A percentile compares a stretch with the other conserved stretches of the same genome.
These are phyloP conservation scores for Conticribra guillardii DNA, from an alignment of 108 stramenopile genomes.

Conservation along the genomic window DNA sequence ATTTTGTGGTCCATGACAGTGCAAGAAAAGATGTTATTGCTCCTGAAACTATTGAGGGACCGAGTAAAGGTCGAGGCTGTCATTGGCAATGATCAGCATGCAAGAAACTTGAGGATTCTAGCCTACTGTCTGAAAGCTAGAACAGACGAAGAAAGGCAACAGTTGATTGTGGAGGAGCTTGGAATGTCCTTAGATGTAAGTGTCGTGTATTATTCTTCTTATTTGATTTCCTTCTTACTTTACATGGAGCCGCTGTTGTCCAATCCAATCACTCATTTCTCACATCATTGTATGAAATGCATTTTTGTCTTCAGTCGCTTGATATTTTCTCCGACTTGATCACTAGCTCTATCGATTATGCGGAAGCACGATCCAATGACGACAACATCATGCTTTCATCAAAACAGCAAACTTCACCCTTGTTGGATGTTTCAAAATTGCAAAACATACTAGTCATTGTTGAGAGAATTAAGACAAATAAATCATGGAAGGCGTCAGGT, in stretches of 20 bases:
- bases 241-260: neutral
- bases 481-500: conserved; percentile 64
- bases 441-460: conserved; percentile 63
- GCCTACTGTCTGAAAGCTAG: conserved; percentile 74
- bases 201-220: neutral
- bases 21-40: conserved; percentile 72
- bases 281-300: neutral
- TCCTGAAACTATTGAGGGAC: conserved; percentile 77
- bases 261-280: conserved; percentile 2
- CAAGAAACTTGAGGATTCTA: conserved; percentile 73
- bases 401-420: conserved; percentile 38
- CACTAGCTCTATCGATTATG: conserved; percentile 78
- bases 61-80: conserved; percentile 87
- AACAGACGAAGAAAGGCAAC: conserved; percentile 57
- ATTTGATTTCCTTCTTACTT: neutral
- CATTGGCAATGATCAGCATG: conserved; percentile 71
- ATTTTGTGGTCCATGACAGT: conserved; percentile 46
- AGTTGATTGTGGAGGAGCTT: conserved; percentile 73
- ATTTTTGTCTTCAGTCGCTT: no score
- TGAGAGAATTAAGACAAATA: conserved; percentile 54
- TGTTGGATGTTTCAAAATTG: conserved; percentile 64
- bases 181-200: conserved; percentile 82
- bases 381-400: conserved; percentile 64
- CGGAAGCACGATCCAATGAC: conserved; percentile 65
- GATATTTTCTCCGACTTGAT: conserved; percentile 78